phyloP scores from a whole-genome alignment of 371 early-diverging fungal genomes.

The Mortierella sp. region DNA sequence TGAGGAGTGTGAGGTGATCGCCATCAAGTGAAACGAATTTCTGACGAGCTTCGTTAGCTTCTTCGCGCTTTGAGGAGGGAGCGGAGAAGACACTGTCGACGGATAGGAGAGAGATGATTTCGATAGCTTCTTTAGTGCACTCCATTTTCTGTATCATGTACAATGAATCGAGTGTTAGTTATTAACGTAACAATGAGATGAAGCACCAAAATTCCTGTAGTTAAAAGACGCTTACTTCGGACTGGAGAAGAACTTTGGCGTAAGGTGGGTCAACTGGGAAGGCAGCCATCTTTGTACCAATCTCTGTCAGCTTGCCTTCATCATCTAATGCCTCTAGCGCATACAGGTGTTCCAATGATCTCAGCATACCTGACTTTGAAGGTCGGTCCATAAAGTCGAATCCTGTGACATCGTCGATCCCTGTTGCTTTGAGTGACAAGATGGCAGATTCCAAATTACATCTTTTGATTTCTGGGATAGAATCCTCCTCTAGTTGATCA shows the following conservation, averaged over 20 bases:
- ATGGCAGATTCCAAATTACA: slow-evolving; percentile 92
- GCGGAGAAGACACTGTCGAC: slow-evolving; percentile 91
- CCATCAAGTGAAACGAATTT: slow-evolving; percentile 82
- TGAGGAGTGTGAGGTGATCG: slow-evolving; percentile 92
- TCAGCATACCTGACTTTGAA: slow-evolving; percentile 69
- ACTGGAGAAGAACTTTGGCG: slow-evolving; percentile 90
- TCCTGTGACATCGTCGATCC: slow-evolving; percentile 86
- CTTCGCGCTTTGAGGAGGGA: slow-evolving; percentile 88
- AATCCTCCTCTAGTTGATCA: slow-evolving; percentile 74
- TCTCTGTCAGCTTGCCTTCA: slow-evolving; percentile 81
- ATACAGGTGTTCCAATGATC: slow-evolving; percentile 91
- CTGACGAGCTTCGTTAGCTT: slow-evolving; percentile 85
- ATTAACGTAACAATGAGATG: not conserved
- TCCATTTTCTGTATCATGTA: slow-evolving; percentile 56
- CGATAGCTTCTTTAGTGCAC: slow-evolving; percentile 90
- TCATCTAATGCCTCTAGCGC: slow-evolving; percentile 92
- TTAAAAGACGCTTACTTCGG: slow-evolving; percentile 43
- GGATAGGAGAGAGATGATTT: slow-evolving; percentile 90
- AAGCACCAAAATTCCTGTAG: no score
- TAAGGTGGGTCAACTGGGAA: slow-evolving; percentile 95
- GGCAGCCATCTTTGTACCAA: slow-evolving; percentile 91
- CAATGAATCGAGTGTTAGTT: not conserved
- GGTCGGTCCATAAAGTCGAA: slow-evolving; percentile 98
- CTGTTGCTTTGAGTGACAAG: slow-evolving; percentile 90
- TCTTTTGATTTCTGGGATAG: slow-evolving; percentile 95